A percentile compares a stretch with the other conserved stretches of the same genome.
Evolutionary conservation across 2,329 filamentous ascomycete genomes (phyloP).

Genomic region (Tolypocladium nubicola): DNA sequence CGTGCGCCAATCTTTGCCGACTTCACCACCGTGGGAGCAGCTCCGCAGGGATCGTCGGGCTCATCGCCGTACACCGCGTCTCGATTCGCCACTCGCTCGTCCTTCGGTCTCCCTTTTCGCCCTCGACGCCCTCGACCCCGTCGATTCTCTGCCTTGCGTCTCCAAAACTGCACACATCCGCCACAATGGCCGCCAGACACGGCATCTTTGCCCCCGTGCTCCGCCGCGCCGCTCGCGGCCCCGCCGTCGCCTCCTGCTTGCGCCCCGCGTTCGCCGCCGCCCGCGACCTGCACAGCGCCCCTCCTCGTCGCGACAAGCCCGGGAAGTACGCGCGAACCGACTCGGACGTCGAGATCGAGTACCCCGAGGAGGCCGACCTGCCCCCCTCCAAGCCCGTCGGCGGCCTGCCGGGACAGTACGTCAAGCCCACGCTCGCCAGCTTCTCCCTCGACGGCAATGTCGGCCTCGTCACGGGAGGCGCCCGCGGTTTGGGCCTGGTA

Average conservation of each 20-base stretch:
- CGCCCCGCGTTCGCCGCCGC: slow-evolving; percentile 13
- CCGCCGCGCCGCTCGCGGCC: slow-evolving; percentile 17
- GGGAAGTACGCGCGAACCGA: slow-evolving; percentile 74
- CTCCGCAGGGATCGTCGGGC: not conserved
- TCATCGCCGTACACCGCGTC: not conserved
- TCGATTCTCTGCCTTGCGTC: not conserved
- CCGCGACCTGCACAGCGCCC: slow-evolving; percentile 21
- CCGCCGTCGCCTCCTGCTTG: slow-evolving; percentile 7
- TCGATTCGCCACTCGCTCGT: not conserved
- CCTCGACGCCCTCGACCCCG: not conserved
- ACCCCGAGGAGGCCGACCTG: slow-evolving; percentile 64
- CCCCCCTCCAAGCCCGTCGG: slow-evolving; percentile 61
- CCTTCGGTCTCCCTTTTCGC: not conserved
- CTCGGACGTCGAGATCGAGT: slow-evolving; percentile 65
- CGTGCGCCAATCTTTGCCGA: not conserved
- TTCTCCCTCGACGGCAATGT: slow-evolving; percentile 83
- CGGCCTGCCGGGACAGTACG: slow-evolving; percentile 69
- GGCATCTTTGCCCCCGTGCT: slow-evolving; percentile 15
- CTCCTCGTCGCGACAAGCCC: slow-evolving; percentile 28
- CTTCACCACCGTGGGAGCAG: not conserved
- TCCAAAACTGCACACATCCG: not conserved
- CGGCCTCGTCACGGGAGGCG: slow-evolving; percentile 81
- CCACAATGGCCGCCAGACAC: slow-evolving; percentile 8
- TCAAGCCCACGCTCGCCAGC: slow-evolving; percentile 72
- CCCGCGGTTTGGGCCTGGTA: slow-evolving; percentile 77